Percentiles rank a stretch among this genome's conserved stretches.
These are phyloP conservation scores for Aspergillus melleus DNA, from an alignment of 2,329 filamentous ascomycete genomes.

Conservation along the genomic window DNA sequence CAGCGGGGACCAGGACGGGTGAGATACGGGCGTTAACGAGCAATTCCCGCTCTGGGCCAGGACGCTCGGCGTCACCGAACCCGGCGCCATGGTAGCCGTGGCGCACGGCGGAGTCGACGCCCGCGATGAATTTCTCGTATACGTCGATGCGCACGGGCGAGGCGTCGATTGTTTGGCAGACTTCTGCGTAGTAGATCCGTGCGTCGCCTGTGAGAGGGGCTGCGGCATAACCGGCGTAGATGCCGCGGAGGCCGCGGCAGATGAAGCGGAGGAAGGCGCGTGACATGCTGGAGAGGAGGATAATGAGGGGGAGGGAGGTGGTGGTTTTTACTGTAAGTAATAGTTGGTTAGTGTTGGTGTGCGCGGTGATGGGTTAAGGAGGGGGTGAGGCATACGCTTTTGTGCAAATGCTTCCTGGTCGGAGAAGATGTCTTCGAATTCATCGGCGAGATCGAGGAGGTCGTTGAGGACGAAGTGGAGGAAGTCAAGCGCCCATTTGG, in stretches of 20 bases:
- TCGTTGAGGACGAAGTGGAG: conserved; percentile 58
- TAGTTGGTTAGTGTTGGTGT: neutral
- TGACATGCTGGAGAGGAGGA: conserved; percentile 73
- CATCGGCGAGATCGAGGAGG: conserved; percentile 48
- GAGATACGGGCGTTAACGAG: conserved; percentile 55
- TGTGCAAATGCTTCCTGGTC: conserved; percentile 39
- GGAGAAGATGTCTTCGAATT: conserved; percentile 33
- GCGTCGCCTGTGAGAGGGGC: conserved; percentile 42
- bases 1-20: conserved; percentile 49
- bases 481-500: conserved; percentile 74
- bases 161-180: conserved; percentile 54
- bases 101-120: conserved; percentile 67
- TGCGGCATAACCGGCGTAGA: conserved; percentile 47
- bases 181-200: conserved; percentile 49
- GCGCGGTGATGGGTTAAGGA: neutral
- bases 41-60: conserved; percentile 53
- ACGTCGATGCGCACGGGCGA: conserved; percentile 61
- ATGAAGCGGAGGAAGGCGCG: conserved; percentile 70
- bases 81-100: conserved; percentile 54
- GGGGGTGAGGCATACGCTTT: conserved; percentile 29
- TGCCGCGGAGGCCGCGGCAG: conserved; percentile 62
- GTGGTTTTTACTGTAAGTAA: conserved; percentile 33
- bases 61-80: conserved; percentile 47
- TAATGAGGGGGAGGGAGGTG: conserved; percentile 44
- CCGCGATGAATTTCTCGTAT: conserved; percentile 63